Evolutionary conservation across 805 yeast species (phyloP).

Genomic region (Kuraishia ogatae): DNA sequence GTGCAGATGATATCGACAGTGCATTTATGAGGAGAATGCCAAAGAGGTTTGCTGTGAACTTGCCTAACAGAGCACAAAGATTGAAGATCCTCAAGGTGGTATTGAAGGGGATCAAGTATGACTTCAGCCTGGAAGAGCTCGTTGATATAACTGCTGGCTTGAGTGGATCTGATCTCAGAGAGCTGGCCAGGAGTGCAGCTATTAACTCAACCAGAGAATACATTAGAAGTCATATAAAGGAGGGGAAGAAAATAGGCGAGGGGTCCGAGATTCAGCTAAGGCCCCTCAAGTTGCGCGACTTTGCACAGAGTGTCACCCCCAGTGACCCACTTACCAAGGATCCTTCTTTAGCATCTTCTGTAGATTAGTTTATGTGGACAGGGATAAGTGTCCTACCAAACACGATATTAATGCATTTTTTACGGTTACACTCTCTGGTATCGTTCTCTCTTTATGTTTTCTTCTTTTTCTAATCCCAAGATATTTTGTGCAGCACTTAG

Average conservation of each 20-base stretch:
- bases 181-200: constrained; percentile 89
- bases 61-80: constrained; percentile 74
- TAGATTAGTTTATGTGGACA: background rate
- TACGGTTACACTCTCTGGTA: too few species aligned
- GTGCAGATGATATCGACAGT: constrained; percentile 97
- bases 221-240: constrained; percentile 46
- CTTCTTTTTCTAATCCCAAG: too few species aligned
- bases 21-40: constrained; percentile 95
- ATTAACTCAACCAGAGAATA: constrained; percentile 82
- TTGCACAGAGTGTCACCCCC: constrained; percentile 31
- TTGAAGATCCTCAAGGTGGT: constrained; percentile 72
- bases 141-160: constrained; percentile 61
- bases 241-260: constrained; percentile 26
- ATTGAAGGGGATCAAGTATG: constrained; percentile 56
- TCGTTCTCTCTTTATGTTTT: too few species aligned
- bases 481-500: too few species aligned
- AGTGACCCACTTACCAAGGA: constrained; percentile 16
- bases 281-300: constrained; percentile 59
- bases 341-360: background rate
- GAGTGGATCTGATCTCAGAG: constrained; percentile 90
- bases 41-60: constrained; percentile 82
- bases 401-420: background rate
- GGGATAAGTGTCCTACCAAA: background rate
- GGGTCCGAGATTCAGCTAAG: constrained; percentile 38
- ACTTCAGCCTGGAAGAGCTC: constrained; percentile 55